phyloP scores from a whole-genome alignment of 805 yeast species.

The Ogataea sp. region DNA sequence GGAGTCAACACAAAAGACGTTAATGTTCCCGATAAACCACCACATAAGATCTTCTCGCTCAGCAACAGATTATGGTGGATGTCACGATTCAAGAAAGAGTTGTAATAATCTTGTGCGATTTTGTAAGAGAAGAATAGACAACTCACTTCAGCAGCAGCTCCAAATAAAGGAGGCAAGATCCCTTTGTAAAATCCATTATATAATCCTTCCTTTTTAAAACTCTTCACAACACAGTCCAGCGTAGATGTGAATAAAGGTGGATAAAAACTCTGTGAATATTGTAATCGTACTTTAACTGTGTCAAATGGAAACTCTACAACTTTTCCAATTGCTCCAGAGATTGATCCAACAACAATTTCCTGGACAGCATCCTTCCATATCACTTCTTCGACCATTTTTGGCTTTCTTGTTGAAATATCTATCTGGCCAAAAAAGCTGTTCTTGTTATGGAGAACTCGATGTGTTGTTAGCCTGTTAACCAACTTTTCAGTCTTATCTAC shows the following conservation, averaged over 20 bases:
- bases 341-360: constrained; percentile 42
- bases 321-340: constrained; percentile 80
- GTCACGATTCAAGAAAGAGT: constrained; percentile 14
- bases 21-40: constrained; percentile 74
- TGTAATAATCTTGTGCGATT: constrained; percentile 31
- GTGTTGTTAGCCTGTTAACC: no score
- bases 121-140: constrained; percentile 65
- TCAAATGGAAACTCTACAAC: constrained; percentile 88
- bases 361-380: constrained; percentile 17
- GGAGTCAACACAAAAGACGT: constrained; percentile 86
- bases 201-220: constrained; percentile 63
- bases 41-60: constrained; percentile 43
- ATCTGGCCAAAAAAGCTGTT: no score
- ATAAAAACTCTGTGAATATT: constrained; percentile 55
- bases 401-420: no score
- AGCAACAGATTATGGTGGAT: constrained; percentile 13
- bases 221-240: constrained; percentile 52
- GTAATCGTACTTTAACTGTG: constrained; percentile 82
- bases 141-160: constrained; percentile 88
- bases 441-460: no score
- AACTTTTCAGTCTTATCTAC: no score
- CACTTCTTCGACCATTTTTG: no score
- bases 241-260: constrained; percentile 49
- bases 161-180: constrained; percentile 70
- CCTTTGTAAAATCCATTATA: constrained; percentile 71